Percentiles rank a stretch among this genome's conserved stretches.
Conservation (phyloP, 2,329 filamentous ascomycete genomes). For the Thielaviopsis euricoi region DNA sequence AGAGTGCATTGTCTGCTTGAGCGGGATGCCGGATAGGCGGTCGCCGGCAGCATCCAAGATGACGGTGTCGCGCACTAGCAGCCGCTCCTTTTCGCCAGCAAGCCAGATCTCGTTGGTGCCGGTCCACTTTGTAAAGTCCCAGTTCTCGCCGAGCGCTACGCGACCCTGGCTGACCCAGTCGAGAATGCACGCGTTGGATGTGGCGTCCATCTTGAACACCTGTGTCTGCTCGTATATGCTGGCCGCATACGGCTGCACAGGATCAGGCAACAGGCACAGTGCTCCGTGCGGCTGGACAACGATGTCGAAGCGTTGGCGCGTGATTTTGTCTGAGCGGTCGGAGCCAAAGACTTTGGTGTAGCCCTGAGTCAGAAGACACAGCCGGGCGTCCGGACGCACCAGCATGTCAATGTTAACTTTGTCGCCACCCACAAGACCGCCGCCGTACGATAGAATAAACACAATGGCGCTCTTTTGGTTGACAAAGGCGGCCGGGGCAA, state of each 20-base stretch:
- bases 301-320: conserved; percentile 39
- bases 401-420: conserved; percentile 56
- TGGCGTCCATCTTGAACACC: conserved; percentile 46
- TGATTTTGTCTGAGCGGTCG: conserved; percentile 34
- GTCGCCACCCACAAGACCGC: conserved; percentile 81
- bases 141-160: conserved; percentile 70
- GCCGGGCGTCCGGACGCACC: conserved; percentile 45
- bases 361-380: conserved; percentile 55
- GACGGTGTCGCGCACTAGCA: conserved; percentile 75
- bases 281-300: conserved; percentile 33
- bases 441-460: conserved; percentile 87
- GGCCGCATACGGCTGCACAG: conserved; percentile 74
- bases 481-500: conserved; percentile 56
- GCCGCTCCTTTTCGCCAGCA: conserved; percentile 22
- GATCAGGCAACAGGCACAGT: conserved; percentile 66
- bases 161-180: conserved; percentile 93
- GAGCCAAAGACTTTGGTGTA: conserved; percentile 95
- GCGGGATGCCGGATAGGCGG: conserved; percentile 22
- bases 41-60: conserved; percentile 45
- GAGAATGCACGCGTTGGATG: conserved; percentile 56
- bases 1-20: conserved; percentile 52
- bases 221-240: conserved; percentile 78
- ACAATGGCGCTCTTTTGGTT: conserved; percentile 56
- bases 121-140: conserved; percentile 65
- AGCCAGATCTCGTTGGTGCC: conserved; percentile 81